Base-by-base conservation (phyloP, 768 basidiomycete genomes). In the Suillus alpinus region DNA sequence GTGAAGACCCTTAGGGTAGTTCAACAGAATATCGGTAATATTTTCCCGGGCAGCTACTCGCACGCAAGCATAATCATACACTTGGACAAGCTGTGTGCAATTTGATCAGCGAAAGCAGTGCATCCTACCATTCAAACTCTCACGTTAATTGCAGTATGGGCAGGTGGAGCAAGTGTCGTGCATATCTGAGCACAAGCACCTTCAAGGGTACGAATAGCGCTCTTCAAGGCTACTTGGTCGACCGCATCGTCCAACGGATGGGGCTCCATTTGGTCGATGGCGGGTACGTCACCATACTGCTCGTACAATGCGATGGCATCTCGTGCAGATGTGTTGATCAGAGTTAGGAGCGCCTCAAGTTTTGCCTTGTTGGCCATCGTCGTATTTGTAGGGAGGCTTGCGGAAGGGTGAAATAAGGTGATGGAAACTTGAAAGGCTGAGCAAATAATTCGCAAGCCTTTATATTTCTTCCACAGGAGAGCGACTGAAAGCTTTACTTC, bases 131-230 rank as follows among this genome's bases (percentile, higher is more conserved):
- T 31, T 6, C 16, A 8, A 44, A 23, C 23, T n/a, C 72, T 43
- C 56, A 78, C 76, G 36, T 75, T 76, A 44, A 69, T 60, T 2
- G 69, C 67, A 3, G 67, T 70, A 53, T 76, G 75, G 6, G 65
- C 57, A n/a, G 76, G 77, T 0, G 67, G 75, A 13, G 75, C 73
- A 13, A 77, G 66, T 20, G 73, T 72, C 9, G 70, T 53, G 60
- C 75, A 74, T 37, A 78, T 44, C 60, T 75, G 77, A 16, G 67
- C 66, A 61, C 75, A 75, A 50, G 76, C 76, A 43, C 76, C 77
- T 60, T 77, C 75, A 20, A 76, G 64, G 2, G 61, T 69, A 23
- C 69, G 66, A 40, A 76, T 40, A 1, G 71, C 62, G 18, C 56
- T 58, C 63, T 67, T 72, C 44, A 75, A 58, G 0, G 60, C 65